A percentile compares a stretch with the other conserved stretches of the same genome.
phyloP scores from a whole-genome alignment of 805 yeast species.

The Wickerhamomyces silvicola region DNA sequence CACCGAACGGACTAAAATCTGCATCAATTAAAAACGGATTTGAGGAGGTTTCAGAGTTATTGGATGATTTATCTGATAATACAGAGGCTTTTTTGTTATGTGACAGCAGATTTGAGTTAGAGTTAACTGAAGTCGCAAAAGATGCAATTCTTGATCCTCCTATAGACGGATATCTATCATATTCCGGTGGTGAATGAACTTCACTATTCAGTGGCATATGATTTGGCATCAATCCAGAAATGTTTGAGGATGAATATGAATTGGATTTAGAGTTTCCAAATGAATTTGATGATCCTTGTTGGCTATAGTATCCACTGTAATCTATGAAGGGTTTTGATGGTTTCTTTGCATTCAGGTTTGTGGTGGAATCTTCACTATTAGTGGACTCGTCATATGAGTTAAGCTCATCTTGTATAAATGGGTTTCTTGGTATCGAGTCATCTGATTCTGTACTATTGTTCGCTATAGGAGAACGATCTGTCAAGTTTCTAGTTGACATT shows the following conservation, averaged over 20 bases:
- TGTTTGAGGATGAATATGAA: conserved; percentile 20
- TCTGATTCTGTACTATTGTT: conserved; percentile 17
- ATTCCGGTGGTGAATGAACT: conserved; percentile 44
- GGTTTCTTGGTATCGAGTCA: conserved; percentile 22
- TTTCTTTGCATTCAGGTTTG: conserved; percentile 6
- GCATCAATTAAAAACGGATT: conserved; percentile 45
- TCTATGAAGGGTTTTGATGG: conserved; percentile 30
- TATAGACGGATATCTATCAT: conserved; percentile 62
- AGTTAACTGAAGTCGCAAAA: conserved; percentile 33
- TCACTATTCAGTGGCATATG: conserved; percentile 11
- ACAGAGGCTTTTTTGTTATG: conserved; percentile 14
- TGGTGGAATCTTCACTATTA: conserved; percentile 16
- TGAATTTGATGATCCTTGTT: conserved; percentile 32
- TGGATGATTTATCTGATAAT: conserved; percentile 9
- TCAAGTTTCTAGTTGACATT: conserved; percentile 26
- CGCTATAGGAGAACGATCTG: conserved; percentile 20
- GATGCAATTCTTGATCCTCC: conserved; percentile 53
- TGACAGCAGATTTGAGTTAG: conserved; percentile 20
- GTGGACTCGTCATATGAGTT: conserved; percentile 21
- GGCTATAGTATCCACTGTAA: conserved; percentile 36
- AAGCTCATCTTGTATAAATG: conserved; percentile 22
- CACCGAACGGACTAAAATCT: conserved; percentile 90
- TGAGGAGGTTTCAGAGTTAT: conserved; percentile 21
- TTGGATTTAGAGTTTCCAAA: conserved; percentile 15
- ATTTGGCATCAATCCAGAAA: conserved; percentile 13